Evolutionary conservation across 768 basidiomycete genomes (phyloP), one percentile per base, ranked within the genome.

Genomic region (Kwoniella europaea): DNA sequence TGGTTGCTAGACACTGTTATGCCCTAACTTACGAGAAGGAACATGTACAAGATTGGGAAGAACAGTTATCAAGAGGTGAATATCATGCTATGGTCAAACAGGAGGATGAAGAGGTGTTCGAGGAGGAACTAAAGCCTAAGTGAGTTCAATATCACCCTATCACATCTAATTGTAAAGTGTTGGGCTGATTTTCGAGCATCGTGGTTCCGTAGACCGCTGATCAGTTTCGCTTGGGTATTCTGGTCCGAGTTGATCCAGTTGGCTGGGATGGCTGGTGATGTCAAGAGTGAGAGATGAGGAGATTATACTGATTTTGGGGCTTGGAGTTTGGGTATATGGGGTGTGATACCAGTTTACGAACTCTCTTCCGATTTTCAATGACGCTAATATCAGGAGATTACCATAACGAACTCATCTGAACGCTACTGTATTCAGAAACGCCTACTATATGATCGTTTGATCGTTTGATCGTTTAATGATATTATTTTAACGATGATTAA

Each of bases 1-100:
- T 81, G 29, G 74, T 82, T 12, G 81, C 82, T 13, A 63, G 82
- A 35, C 81, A 81, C 24, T 74, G 73, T n/a, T 82, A 83, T 66
- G 80, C 82, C 16, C 58, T 83, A 63, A 81, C 82, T 1, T 83
- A 73, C 56, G 71, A 79, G 62, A 54, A 66, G 29, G 67, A 79
- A 16, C 69, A 81, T 53, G 75, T 76, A 4, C 70, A 75, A 29
- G 63, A 76, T 27, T 73, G 79, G 74, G 70, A 74, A 29, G 58
- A 54, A 42, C 35, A 76, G 43, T 29, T 67, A 60, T 55, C 52
- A 2, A 42, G 65, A 1, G 74, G 73, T 3, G n/a, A 35, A 20
- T 69, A 68, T 71, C 73, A 72, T 35, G 73, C 64, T 13, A 62
- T 20, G 46, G 67, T 43, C 16, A 56, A 13, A 41, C 62, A 61